Percentiles rank a stretch among this genome's conserved stretches.
These are phyloP conservation scores for Pelargonium australe DNA, from an alignment of 441 rosid genomes.

Conservation along the genomic window DNA sequence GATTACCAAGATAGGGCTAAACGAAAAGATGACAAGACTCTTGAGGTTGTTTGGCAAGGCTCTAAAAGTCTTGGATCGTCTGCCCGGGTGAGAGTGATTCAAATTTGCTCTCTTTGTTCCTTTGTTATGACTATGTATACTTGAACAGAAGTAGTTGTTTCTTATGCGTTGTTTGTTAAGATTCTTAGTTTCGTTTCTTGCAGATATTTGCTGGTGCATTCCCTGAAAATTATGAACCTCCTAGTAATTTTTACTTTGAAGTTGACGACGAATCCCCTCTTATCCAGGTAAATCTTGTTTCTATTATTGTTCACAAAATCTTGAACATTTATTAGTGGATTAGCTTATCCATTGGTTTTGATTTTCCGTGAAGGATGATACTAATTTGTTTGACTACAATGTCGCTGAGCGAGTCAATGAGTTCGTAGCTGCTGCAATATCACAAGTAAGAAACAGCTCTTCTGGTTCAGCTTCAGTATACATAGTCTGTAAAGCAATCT, in stretches of 20 bases:
- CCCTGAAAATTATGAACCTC: constrained; percentile 92
- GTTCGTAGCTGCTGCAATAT: constrained; percentile 84
- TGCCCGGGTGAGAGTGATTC: constrained; percentile 47
- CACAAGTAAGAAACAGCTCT: constrained; percentile 50
- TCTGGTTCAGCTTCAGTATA: neutral
- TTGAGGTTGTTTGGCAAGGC: constrained; percentile 95
- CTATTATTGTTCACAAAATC: neutral
- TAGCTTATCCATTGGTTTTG: constrained; percentile 17
- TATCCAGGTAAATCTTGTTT: constrained; percentile 60
- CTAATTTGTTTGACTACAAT: constrained; percentile 88
- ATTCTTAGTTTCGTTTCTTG: neutral
- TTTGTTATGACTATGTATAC: neutral
- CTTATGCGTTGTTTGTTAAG: neutral
- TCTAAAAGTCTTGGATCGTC: constrained; percentile 91
- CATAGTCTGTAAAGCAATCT: neutral
- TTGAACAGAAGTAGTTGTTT: neutral
- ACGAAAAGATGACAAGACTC: constrained; percentile 80
- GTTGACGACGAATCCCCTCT: constrained; percentile 68
- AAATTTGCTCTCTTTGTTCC: neutral
- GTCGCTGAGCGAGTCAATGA: constrained; percentile 84
- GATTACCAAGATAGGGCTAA: constrained; percentile 95
- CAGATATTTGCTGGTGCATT: constrained; percentile 99
- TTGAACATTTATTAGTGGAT: neutral
- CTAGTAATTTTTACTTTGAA: constrained; percentile 96
- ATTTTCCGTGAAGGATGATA: constrained; percentile 58